Percentiles rank a stretch among this genome's conserved stretches.
phyloP scores from a whole-genome alignment of 768 basidiomycete genomes.

The Pisolithus orientalis region DNA sequence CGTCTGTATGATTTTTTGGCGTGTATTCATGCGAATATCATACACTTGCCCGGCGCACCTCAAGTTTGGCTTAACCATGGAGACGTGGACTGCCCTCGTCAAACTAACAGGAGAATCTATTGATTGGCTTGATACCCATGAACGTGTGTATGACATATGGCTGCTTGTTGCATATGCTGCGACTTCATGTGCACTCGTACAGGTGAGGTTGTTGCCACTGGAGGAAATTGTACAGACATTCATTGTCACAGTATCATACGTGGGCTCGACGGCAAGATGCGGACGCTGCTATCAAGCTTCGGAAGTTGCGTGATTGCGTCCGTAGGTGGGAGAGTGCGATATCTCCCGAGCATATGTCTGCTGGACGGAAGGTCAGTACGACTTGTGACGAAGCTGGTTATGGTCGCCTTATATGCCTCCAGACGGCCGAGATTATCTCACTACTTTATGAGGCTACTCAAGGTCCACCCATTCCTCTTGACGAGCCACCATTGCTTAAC shows the following conservation, averaged over 20 bases:
- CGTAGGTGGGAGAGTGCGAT: conserved; percentile 82
- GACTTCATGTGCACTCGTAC: conserved; percentile 84
- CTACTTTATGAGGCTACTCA: conserved; percentile 92
- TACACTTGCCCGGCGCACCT: conserved; percentile 88
- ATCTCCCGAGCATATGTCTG: conserved; percentile 91
- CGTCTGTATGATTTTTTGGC: conserved; percentile 95
- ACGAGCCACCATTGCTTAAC: conserved; percentile 61
- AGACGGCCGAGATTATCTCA: conserved; percentile 91
- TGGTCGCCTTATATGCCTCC: conserved; percentile 4
- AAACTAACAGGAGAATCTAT: conserved; percentile 72
- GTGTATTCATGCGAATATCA: conserved; percentile 96
- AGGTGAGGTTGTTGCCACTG: conserved; percentile 45
- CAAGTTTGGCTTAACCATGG: conserved; percentile 77
- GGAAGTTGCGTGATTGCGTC: conserved; percentile 78
- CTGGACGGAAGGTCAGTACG: conserved; percentile 71
- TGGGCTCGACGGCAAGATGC: conserved; percentile 81
- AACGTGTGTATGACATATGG: conserved; percentile 81
- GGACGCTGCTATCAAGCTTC: conserved; percentile 67
- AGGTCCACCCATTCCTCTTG: conserved; percentile 49
- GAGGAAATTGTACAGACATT: not conserved
- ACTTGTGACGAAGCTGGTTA: not conserved
- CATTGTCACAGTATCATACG: conserved; percentile 71
- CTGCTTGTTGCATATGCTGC: conserved; percentile 81
- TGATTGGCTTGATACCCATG: conserved; percentile 84
- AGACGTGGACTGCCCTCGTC: conserved; percentile 73